Conservation (phyloP, 805 yeast genomes). For the Suhomyces sp. region DNA sequence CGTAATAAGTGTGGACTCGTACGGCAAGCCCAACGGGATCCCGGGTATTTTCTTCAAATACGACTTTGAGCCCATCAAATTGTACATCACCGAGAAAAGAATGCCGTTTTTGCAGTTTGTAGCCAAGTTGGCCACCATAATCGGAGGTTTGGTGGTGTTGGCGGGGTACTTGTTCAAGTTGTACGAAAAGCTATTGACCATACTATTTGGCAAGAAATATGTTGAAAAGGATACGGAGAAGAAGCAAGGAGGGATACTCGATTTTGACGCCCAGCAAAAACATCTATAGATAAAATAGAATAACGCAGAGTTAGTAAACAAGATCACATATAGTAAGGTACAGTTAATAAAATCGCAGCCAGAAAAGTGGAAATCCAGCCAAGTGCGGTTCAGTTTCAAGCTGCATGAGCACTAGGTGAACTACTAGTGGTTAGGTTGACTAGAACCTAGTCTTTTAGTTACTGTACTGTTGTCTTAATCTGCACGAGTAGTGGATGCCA, state of each 20-base stretch:
- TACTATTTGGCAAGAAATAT: slow-evolving; percentile 56
- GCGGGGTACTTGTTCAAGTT: slow-evolving; percentile 63
- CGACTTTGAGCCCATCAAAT: slow-evolving; percentile 83
- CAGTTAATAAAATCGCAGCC: background rate
- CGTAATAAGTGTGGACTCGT: slow-evolving; percentile 9
- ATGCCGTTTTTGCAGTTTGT: slow-evolving; percentile 76
- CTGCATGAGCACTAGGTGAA: too few species aligned
- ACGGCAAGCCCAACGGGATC: slow-evolving; percentile 25
- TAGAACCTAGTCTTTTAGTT: too few species aligned
- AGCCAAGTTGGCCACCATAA: slow-evolving; percentile 71
- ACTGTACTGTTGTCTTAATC: too few species aligned
- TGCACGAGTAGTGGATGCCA: too few species aligned
- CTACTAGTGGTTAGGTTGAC: too few species aligned
- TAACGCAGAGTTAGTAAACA: too few species aligned
- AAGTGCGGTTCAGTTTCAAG: too few species aligned
- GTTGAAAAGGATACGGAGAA: slow-evolving; percentile 48
- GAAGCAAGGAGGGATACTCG: slow-evolving; percentile 8
- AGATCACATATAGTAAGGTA: too few species aligned
- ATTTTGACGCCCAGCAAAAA: background rate
- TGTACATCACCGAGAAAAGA: slow-evolving; percentile 66
- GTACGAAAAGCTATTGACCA: slow-evolving; percentile 51
- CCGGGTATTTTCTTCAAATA: slow-evolving; percentile 86
- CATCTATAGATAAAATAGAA: background rate
- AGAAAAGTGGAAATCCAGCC: too few species aligned
- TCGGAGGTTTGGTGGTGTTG: slow-evolving; percentile 75